phyloP scores from a whole-genome alignment of 441 rosid species.

The Adansonia grandidieri region DNA sequence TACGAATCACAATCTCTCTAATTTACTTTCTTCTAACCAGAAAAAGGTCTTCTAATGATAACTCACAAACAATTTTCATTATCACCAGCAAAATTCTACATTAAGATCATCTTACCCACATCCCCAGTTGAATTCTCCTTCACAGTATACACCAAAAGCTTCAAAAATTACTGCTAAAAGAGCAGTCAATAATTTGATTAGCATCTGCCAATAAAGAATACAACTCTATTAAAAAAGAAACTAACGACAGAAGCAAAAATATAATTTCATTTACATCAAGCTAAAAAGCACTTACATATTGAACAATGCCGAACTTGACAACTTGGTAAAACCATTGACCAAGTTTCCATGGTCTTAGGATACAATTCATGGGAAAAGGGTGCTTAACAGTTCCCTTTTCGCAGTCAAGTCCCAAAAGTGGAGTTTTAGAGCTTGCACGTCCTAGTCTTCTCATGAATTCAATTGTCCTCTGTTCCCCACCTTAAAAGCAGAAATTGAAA shows the following conservation, averaged over 20 bases:
- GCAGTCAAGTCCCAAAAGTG: slow-evolving; percentile 63
- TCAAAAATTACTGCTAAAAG: slow-evolving; percentile 87
- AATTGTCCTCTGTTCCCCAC: slow-evolving; percentile 92
- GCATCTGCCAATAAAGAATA: slow-evolving; percentile 67
- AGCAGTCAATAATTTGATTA: slow-evolving; percentile 82
- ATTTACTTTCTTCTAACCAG: neutral
- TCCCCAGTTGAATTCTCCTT: slow-evolving; percentile 87
- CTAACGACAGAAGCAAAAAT: slow-evolving; percentile 17
- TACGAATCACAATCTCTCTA: neutral
- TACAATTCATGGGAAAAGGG: slow-evolving; percentile 88
- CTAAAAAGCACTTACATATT: slow-evolving; percentile 75
- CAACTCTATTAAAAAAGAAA: slow-evolving; percentile 20
- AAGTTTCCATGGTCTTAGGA: slow-evolving; percentile 94
- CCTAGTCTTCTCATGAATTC: slow-evolving; percentile 95
- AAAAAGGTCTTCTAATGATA: neutral
- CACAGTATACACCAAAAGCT: slow-evolving; percentile 89
- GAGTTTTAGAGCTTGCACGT: slow-evolving; percentile 60
- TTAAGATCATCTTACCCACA: slow-evolving; percentile 79
- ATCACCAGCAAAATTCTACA: slow-evolving; percentile 10
- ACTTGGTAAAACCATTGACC: slow-evolving; percentile 96
- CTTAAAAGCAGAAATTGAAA: slow-evolving; percentile 43
- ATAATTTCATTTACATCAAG: slow-evolving; percentile 21
- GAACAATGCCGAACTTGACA: slow-evolving; percentile 96
- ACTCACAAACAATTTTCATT: slow-evolving; percentile 1
- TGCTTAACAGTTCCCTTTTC: slow-evolving; percentile 76